Evolutionary conservation across 495 filamentous ascomycete species (phyloP).

Genomic region (Lasiosphaeria ovina): DNA sequence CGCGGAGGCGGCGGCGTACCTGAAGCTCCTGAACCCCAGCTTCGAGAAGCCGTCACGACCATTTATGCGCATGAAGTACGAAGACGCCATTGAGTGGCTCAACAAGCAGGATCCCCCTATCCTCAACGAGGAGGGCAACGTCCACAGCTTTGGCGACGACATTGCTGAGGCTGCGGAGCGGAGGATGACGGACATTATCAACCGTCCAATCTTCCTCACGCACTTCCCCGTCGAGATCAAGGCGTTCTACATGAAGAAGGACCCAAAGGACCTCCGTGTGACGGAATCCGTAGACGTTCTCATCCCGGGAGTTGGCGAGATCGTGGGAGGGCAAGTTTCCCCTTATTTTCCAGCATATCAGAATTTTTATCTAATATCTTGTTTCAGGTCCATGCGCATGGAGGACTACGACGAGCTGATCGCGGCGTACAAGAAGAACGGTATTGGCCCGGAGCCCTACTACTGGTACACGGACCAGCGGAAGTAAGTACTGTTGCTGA

Average conservation of each 20-base stretch:
- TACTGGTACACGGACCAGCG: conserved; percentile 99
- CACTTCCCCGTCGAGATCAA: conserved; percentile 98
- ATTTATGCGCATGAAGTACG: conserved; percentile 94
- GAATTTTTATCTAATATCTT: background rate
- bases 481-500: background rate
- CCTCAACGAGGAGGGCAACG: conserved; percentile 84
- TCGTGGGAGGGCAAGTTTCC: conserved; percentile 67
- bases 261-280: conserved; percentile 73
- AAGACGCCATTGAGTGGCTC: conserved; percentile 92
- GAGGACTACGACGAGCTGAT: conserved; percentile 89
- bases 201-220: conserved; percentile 90
- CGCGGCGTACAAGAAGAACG: conserved; percentile 81
- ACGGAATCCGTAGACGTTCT: conserved; percentile 95
- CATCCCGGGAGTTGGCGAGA: conserved; percentile 84
- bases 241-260: conserved; percentile 99
- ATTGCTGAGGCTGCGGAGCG: conserved; percentile 98
- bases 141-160: conserved; percentile 92
- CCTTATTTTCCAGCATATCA: background rate
- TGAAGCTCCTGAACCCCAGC: conserved; percentile 81
- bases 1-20: conserved; percentile 61
- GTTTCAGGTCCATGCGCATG: conserved; percentile 77
- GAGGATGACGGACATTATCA: conserved; percentile 94
- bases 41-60: conserved; percentile 83
- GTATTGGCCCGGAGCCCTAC: conserved; percentile 81
- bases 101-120: conserved; percentile 69